Evolutionary conservation across 176 grass and related monocot genomes (phyloP), one percentile per base, ranked within the genome.

Genomic region (Tuctoria greenei): DNA sequence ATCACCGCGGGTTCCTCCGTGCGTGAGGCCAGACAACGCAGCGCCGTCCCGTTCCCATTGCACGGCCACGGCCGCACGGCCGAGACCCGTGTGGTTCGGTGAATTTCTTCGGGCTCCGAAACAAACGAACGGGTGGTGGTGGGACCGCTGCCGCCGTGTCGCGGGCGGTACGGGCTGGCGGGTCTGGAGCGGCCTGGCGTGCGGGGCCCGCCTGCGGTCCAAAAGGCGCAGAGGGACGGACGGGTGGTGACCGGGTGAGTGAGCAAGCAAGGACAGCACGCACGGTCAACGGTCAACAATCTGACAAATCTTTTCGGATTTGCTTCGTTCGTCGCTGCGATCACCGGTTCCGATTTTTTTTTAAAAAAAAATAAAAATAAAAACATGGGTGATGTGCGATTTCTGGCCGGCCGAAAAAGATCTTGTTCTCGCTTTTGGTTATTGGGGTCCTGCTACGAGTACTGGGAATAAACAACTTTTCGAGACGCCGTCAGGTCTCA

Each of bases 271-370:
- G 6, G 54, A 10, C 21, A 26, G 60, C n/a, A n/a, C 12, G 61
- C 66, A 61, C 43, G 44, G 75, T 69, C 64, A 69, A 27, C 17
- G 11, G 78, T 81, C 72, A 71, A 86, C 72, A 64, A 10, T 17
- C 46, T 26, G 37, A 76, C 78, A 18, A 23, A 71, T 65, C 78
- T 71, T 54, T 10, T n/a, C 36, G 24, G 34, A 64, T 75, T 40
- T 34, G 59, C 21, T 21, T 20, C 9, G 43, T 66, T 37, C 28
- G 35, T 24, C 0, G 81, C 21, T 50, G 64, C 44, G 28, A 76
- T 70, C 73, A 23, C 55, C 23, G n/a, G 21, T 11, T 52, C 41
- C 54, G 7, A 5, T 7, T 76, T 50, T 17, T 7, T 8, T 51
- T 51, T 2, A 18, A 51, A 0, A 40, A 40, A n/a, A n/a, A n/a